Percentiles rank a stretch among this genome's conserved stretches.
Evolutionary conservation across 1,284 basidiomycete species (phyloP).

Genomic region (Ustilago loliicola): DNA sequence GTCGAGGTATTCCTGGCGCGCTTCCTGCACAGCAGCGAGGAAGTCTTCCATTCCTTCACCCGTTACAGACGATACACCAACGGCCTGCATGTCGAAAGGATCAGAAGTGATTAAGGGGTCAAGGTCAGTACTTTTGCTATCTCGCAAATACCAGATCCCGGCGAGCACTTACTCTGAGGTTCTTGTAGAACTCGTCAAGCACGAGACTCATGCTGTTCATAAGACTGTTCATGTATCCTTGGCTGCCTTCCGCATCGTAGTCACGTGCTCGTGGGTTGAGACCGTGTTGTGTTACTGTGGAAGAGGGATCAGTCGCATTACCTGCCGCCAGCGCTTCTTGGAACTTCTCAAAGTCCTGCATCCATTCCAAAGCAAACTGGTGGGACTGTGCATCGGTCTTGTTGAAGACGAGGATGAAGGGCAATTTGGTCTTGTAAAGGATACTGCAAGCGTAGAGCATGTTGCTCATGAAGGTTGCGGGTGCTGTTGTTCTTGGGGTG

Average conservation of each 20-base stretch:
- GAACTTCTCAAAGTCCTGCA: constrained; percentile 91
- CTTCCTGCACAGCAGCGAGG: constrained; percentile 88
- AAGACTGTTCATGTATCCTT: constrained; percentile 97
- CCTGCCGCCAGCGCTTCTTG: constrained; percentile 73
- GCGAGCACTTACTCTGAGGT: constrained; percentile 79
- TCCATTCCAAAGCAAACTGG: constrained; percentile 95
- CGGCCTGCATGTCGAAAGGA: constrained; percentile 75
- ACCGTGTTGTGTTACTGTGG: constrained; percentile 36
- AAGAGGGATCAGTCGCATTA: constrained; percentile 73
- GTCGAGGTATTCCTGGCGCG: constrained; percentile 85
- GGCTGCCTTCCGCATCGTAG: constrained; percentile 71
- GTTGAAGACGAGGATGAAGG: constrained; percentile 98
- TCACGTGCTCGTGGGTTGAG: constrained; percentile 32
- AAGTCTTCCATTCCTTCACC: constrained; percentile 92
- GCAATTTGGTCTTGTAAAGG: constrained; percentile 96
- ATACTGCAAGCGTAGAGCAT: constrained; percentile 99
- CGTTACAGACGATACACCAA: constrained; percentile 95
- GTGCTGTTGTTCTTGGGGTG: constrained; percentile 92
- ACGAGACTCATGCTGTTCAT: constrained; percentile 99
- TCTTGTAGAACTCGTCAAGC: constrained; percentile 98
- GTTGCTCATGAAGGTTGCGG: constrained; percentile 99
- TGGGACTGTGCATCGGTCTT: constrained; percentile 93
- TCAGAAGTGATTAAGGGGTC: not conserved
- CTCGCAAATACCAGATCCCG: not conserved
- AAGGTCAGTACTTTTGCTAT: constrained; percentile 9